These are phyloP conservation scores for Fagopyrum tataricum DNA, from an alignment of 148 eudicot species.

Conservation along the genomic window DNA sequence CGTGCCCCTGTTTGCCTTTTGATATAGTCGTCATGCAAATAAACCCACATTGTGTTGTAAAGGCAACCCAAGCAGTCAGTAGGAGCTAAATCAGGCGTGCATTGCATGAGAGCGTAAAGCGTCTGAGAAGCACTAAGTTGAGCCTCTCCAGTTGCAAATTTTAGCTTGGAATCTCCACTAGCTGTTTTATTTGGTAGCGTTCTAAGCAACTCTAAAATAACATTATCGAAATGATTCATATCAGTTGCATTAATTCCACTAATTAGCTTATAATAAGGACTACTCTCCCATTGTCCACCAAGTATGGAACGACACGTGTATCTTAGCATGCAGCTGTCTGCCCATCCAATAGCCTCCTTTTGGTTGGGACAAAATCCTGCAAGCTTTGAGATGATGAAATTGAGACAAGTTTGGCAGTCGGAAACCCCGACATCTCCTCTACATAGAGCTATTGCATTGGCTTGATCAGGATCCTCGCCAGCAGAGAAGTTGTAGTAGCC, in stretches of 20 bases:
- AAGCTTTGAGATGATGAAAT: background rate
- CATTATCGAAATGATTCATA: background rate
- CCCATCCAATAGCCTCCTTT: conserved; percentile 18
- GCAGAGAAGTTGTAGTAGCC: conserved; percentile 37
- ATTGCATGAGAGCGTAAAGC: conserved; percentile 23
- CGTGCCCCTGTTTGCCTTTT: background rate
- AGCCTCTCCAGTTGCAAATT: conserved; percentile 21
- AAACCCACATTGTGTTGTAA: background rate
- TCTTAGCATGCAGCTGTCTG: conserved; percentile 16
- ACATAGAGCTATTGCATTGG: conserved; percentile 24
- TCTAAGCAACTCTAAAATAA: background rate
- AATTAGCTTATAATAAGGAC: background rate
- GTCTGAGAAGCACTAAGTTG: background rate
- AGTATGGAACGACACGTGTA: conserved; percentile 2
- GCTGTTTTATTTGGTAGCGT: conserved; percentile 14
- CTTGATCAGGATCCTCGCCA: conserved; percentile 20
- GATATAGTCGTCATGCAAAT: background rate
- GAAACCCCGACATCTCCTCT: conserved; percentile 11
- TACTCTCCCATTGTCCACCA: background rate
- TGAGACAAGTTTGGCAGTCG: conserved; percentile 17
- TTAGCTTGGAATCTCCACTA: conserved; percentile 17
- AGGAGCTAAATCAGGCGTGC: conserved; percentile 18
- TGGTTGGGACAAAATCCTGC: conserved; percentile 15
- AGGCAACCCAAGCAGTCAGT: conserved; percentile 22
- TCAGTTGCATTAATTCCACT: background rate